A percentile compares a stretch with the other conserved stretches of the same genome.
Evolutionary conservation across 331 rosid genomes (phyloP).

Genomic region (Stylosanthes scabra): DNA sequence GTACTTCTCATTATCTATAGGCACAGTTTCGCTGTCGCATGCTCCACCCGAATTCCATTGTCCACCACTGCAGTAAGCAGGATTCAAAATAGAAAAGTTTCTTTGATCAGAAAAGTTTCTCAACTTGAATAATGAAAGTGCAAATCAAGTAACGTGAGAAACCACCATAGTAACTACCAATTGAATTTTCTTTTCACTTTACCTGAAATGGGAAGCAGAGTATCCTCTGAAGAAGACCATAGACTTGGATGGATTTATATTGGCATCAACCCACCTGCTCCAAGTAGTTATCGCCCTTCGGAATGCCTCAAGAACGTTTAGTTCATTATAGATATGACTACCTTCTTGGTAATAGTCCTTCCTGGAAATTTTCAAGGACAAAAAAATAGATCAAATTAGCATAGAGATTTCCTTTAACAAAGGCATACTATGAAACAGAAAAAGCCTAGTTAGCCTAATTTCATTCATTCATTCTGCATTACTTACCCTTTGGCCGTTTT

Average conservation of each 20-base stretch:
- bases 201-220: slow-evolving; percentile 97
- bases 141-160: neutral
- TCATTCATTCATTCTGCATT: too few species aligned
- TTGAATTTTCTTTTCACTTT: slow-evolving; percentile 17
- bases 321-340: slow-evolving; percentile 75
- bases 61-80: slow-evolving; percentile 74
- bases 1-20: slow-evolving; percentile 76
- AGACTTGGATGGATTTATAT: slow-evolving; percentile 72
- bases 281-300: slow-evolving; percentile 92
- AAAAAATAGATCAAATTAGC: slow-evolving; percentile 2
- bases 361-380: slow-evolving; percentile 49
- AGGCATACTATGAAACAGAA: too few species aligned
- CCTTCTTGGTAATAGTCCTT: slow-evolving; percentile 99
- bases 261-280: slow-evolving; percentile 92
- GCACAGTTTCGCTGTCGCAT: slow-evolving; percentile 77
- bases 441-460: too few species aligned
- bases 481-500: slow-evolving; percentile 89
- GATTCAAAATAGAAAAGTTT: slow-evolving; percentile 29
- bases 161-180: slow-evolving; percentile 3
- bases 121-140: slow-evolving; percentile 12
- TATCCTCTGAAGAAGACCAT: slow-evolving; percentile 85
- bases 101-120: slow-evolving; percentile 15
- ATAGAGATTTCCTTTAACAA: slow-evolving; percentile 4
- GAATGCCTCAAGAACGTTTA: slow-evolving; percentile 93
- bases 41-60: slow-evolving; percentile 98